phyloP scores from a whole-genome alignment of 371 early-diverging fungal genomes.

The Lichtheimia ornata region DNA sequence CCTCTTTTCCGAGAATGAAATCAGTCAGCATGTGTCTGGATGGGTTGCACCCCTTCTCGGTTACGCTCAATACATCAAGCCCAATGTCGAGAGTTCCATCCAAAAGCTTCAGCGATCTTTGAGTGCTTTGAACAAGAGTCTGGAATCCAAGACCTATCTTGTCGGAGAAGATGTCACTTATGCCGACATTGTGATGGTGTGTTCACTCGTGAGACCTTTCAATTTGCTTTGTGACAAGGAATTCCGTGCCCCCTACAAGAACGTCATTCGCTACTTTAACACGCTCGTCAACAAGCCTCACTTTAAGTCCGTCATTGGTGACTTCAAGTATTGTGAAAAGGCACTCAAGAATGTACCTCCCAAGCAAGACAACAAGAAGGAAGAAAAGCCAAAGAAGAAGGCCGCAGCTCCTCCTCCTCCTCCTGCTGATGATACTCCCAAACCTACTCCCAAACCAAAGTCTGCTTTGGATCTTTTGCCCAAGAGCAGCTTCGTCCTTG shows the following conservation, averaged over 20 bases:
- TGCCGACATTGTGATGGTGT: constrained; percentile 81
- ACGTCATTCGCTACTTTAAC: constrained; percentile 85
- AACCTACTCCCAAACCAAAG: constrained; percentile 88
- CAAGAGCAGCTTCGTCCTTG: constrained; percentile 78
- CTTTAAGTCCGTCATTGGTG: constrained; percentile 82
- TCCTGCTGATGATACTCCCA: constrained; percentile 46
- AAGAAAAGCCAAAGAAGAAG: constrained; percentile 46
- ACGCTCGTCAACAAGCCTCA: constrained; percentile 80
- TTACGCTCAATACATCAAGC: constrained; percentile 66
- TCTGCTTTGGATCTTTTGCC: constrained; percentile 90
- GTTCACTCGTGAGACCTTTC: constrained; percentile 64
- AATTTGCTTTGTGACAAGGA: constrained; percentile 59
- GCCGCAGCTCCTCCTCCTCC: constrained; percentile 17
- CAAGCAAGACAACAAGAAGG: constrained; percentile 57
- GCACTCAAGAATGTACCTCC: constrained; percentile 50
- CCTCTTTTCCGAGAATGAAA: constrained; percentile 71
- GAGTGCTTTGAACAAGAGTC: constrained; percentile 69
- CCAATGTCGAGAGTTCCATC: constrained; percentile 65
- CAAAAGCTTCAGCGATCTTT: constrained; percentile 67
- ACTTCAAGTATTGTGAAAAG: constrained; percentile 62
- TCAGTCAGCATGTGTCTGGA: constrained; percentile 37
- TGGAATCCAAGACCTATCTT: constrained; percentile 83
- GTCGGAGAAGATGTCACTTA: constrained; percentile 90
- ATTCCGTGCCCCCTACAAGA: constrained; percentile 81
- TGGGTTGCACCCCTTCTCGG: constrained; percentile 76